Evolutionary conservation across 2,329 filamentous ascomycete genomes (phyloP).

Genomic region (Pseudonectria buxi): DNA sequence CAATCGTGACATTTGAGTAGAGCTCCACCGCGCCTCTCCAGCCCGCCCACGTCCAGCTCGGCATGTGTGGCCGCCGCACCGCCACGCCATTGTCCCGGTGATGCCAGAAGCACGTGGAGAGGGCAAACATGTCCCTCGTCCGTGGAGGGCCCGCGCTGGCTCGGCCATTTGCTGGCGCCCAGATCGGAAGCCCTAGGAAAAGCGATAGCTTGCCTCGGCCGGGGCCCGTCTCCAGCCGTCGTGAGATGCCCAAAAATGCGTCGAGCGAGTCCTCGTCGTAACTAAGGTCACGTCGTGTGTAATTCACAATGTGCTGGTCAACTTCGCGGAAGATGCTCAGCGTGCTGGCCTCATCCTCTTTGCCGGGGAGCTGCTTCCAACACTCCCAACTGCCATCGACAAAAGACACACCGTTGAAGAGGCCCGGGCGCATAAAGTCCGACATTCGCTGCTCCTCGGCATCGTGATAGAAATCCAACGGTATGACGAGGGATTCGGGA

Average conservation of each 20-base stretch:
- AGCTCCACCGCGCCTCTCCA: conserved; percentile 30
- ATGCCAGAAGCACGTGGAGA: conserved; percentile 32
- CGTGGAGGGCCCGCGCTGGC: conserved; percentile 15
- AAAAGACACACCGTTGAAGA: conserved; percentile 29
- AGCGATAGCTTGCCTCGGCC: conserved; percentile 24
- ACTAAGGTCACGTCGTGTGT: conserved; percentile 22
- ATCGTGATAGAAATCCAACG: conserved; percentile 27
- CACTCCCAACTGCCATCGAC: conserved; percentile 30
- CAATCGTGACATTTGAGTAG: conserved; percentile 26
- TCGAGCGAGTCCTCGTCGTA: conserved; percentile 28
- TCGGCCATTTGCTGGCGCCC: conserved; percentile 17
- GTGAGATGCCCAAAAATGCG: conserved; percentile 26
- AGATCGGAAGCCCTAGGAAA: conserved; percentile 27
- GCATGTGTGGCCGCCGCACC: conserved; percentile 24
- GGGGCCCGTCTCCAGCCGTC: conserved; percentile 24
- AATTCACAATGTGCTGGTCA: conserved; percentile 28
- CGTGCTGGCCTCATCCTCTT: conserved; percentile 25
- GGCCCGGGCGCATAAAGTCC: conserved; percentile 28
- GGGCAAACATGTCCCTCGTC: conserved; percentile 27
- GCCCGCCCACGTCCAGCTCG: conserved; percentile 32
- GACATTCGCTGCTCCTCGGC: conserved; percentile 27
- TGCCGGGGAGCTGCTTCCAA: conserved; percentile 26
- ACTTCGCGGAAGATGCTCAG: conserved; percentile 29
- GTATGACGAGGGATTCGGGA: conserved; percentile 27
- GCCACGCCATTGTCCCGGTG: conserved; percentile 22